phyloP scores from a whole-genome alignment of 139 green algal genomes.

The Desmodesmus armatus region DNA sequence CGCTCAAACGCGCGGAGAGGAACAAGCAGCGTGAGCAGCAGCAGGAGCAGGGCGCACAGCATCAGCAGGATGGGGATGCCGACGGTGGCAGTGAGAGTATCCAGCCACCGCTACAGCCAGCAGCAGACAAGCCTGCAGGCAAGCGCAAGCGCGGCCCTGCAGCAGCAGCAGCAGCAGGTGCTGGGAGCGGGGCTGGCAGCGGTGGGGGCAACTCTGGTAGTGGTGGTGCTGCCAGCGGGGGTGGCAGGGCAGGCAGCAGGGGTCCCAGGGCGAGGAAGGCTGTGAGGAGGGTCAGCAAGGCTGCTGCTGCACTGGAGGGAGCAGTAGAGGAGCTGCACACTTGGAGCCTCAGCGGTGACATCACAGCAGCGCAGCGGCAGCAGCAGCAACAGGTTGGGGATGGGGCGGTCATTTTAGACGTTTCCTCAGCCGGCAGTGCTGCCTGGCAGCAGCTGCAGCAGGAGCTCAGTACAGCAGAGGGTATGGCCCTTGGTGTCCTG shows the following conservation, averaged over 20 bases:
- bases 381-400: background rate
- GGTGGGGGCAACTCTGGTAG: background rate
- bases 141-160: background rate
- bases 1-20: background rate
- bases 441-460: conserved; percentile 27
- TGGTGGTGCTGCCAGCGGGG: background rate
- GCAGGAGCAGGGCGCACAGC: background rate
- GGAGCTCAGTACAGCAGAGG: conserved; percentile 2
- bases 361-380: background rate
- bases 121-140: background rate
- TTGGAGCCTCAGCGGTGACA: background rate
- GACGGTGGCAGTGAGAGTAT: background rate
- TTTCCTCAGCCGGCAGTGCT: background rate
- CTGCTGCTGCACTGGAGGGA: background rate
- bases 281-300: background rate
- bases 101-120: background rate
- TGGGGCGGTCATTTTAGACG: background rate
- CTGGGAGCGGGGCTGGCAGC: background rate
- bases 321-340: conserved; percentile 11
- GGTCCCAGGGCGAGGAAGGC: background rate
- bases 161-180: background rate
- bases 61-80: background rate
- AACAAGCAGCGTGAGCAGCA: conserved; percentile 10
- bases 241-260: background rate
- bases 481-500: conserved; percentile 3